phyloP scores from a whole-genome alignment of 1,284 basidiomycete genomes.

The Crucibulum parvulum region DNA sequence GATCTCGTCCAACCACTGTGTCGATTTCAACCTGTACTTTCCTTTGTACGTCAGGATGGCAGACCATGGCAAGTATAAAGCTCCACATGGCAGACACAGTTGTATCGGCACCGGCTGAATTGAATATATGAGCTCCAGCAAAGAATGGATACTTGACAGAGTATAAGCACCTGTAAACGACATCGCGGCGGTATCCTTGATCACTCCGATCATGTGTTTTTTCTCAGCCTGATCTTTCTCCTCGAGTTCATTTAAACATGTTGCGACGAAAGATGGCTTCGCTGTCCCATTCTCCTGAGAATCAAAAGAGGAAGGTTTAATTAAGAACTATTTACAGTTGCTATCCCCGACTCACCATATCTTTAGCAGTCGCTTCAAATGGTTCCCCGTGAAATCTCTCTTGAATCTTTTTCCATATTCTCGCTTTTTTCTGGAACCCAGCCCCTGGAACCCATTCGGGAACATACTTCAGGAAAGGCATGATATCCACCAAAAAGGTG shows the following conservation, averaged over 20 bases:
- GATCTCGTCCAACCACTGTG: not conserved
- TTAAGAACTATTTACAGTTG: too few species aligned
- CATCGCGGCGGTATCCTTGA: conserved; percentile 7
- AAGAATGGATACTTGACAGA: not conserved
- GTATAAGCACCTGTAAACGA: not conserved
- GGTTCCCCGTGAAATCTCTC: conserved; percentile 34
- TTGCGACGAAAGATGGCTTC: conserved; percentile 1
- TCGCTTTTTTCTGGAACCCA: conserved; percentile 47
- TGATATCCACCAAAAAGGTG: conserved; percentile 25
- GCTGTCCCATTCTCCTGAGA: not conserved
- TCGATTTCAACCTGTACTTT: conserved; percentile 5
- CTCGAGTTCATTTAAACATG: not conserved
- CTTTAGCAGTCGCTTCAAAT: conserved; percentile 31
- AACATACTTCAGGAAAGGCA: conserved; percentile 41
- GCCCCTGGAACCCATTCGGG: conserved; percentile 56
- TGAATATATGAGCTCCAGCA: not conserved
- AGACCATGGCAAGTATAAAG: conserved; percentile 5
- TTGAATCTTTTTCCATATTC: conserved; percentile 29
- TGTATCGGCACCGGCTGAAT: conserved; percentile 6
- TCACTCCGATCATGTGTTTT: not conserved
- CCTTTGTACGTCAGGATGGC: conserved; percentile 3
- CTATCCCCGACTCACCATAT: conserved; percentile 8
- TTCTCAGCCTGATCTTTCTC: not conserved
- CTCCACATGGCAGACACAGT: not conserved
- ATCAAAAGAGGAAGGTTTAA: too few species aligned